A percentile compares a stretch with the other conserved stretches of the same genome.
Conservation (phyloP, 2,329 filamentous ascomycete genomes). For the Ascomycota sp. region DNA sequence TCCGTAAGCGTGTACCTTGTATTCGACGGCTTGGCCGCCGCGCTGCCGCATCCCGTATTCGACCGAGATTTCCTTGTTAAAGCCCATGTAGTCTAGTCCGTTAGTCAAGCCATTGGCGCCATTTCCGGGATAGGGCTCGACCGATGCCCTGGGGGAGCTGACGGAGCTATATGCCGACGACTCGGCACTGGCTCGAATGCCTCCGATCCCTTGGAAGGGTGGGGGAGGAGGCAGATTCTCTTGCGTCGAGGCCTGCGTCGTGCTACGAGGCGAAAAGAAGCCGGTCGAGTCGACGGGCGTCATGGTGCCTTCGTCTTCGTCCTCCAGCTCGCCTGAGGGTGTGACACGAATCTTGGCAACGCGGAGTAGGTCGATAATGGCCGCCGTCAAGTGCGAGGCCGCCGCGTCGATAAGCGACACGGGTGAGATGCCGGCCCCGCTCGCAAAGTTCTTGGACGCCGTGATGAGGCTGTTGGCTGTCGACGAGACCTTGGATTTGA, state of each 20-base stretch:
- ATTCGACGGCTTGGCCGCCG: constrained; percentile 25
- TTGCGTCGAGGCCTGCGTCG: constrained; percentile 13
- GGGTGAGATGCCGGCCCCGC: constrained; percentile 65
- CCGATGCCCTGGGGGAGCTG: constrained; percentile 44
- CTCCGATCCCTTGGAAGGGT: constrained; percentile 36
- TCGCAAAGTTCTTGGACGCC: constrained; percentile 76
- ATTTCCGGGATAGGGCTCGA: constrained; percentile 18
- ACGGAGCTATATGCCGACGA: constrained; percentile 59
- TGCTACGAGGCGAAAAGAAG: constrained; percentile 43
- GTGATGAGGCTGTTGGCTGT: constrained; percentile 94
- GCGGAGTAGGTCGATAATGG: constrained; percentile 70
- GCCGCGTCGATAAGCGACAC: constrained; percentile 89
- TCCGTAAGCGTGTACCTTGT: constrained; percentile 18
- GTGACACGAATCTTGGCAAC: constrained; percentile 67
- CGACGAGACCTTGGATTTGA: constrained; percentile 69
- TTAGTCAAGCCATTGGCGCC: constrained; percentile 15
- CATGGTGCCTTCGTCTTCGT: constrained; percentile 48
- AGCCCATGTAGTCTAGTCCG: constrained; percentile 14
- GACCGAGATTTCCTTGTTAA: constrained; percentile 16
- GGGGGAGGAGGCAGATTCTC: constrained; percentile 28
- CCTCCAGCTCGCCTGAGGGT: constrained; percentile 53
- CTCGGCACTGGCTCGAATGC: constrained; percentile 37
- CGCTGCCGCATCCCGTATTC: constrained; percentile 17
- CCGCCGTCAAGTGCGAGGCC: constrained; percentile 69
- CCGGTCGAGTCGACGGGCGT: constrained; percentile 47